Base-by-base conservation (phyloP, 768 basidiomycete genomes). In the Coprinellus micaceus region DNA sequence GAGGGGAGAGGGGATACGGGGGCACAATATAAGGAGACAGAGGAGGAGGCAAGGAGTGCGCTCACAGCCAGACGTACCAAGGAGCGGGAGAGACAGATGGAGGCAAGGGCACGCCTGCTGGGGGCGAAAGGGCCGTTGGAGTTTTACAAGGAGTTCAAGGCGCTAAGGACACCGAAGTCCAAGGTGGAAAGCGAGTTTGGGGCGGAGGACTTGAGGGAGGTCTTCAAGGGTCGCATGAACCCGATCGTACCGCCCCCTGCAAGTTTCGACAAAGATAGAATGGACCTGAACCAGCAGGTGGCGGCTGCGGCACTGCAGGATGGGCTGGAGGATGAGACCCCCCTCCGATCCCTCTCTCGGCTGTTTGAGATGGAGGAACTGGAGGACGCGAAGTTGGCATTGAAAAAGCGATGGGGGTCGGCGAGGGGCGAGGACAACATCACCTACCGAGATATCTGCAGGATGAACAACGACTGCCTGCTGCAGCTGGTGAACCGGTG, bases 401-500 rank as follows among this genome's bases (percentile, higher is more conserved):
- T 54, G 9, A 44, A 24, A 15, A 22, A 7, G 7, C 10, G 26
- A 12, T 12, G 11, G 21, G 11, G 12, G 21, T 44, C 58, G 17
- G 43, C 43, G 22, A 25, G 22, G 3, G 58, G 58, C n/a, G 28
- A 48, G 3, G 58, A 59, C 24, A 24, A 36, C 2, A 28, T 59
- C 2, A 41, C 7, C 21, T 59, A 54, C 26, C 4, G n/a, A 5
- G 29, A 59, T 2, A 43, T 59, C 15, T 9, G 41, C 15, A 22
- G 43, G 46, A 60, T 59, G 5, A 37, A 53, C 17, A 57, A 61
- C 19, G 54, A 57, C 15, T 12, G 9, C 7, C 58, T 66, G 5
- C 39, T 25, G 3, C 33, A 53, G 9, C 52, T 66, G 2, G 56
- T 56, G 37, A 66, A 63, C 44, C 6, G 41, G 11, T 64, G 61